Conservation (phyloP, 495 filamentous ascomycete species). For the Neurospora sp. region DNA sequence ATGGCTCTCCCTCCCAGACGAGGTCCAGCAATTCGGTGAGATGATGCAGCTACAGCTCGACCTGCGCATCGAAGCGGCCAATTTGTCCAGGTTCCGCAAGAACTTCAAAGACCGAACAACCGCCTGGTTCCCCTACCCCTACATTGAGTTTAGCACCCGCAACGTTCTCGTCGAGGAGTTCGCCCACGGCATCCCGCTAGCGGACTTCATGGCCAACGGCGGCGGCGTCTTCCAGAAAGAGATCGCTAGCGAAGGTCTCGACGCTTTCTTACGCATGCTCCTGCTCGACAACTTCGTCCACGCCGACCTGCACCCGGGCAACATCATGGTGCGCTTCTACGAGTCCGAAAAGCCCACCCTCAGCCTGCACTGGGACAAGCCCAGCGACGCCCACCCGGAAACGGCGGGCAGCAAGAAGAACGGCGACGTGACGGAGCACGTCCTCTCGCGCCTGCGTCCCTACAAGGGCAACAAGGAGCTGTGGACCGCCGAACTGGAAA, state of each 20-base stretch:
- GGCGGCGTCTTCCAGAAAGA: constrained; percentile 89
- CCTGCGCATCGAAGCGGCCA: constrained; percentile 87
- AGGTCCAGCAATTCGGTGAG: constrained; percentile 86
- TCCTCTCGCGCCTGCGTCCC: constrained; percentile 69
- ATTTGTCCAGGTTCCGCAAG: constrained; percentile 77
- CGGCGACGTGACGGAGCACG: constrained; percentile 74
- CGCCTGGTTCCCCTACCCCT: constrained; percentile 93
- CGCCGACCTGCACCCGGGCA: constrained; percentile 95
- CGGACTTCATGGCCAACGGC: constrained; percentile 80
- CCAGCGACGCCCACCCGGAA: constrained; percentile 21
- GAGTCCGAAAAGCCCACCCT: constrained; percentile 63
- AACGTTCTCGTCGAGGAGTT: constrained; percentile 95
- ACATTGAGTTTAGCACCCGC: constrained; percentile 79
- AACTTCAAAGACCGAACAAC: constrained; percentile 86
- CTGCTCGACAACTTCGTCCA: constrained; percentile 97
- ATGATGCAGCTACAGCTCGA: constrained; percentile 99
- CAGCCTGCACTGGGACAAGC: constrained; percentile 30
- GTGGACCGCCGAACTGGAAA: constrained; percentile 62
- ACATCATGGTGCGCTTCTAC: constrained; percentile 99
- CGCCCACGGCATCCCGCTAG: constrained; percentile 83
- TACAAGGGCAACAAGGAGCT: constrained; percentile 46
- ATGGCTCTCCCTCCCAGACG: constrained; percentile 93
- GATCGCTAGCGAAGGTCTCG: constrained; percentile 89
- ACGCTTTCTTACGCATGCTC: constrained; percentile 97
- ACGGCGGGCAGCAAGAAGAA: constrained; percentile 28